These are phyloP conservation scores for Yamadazyma buinensis DNA, from an alignment of 1,139 yeast species.

Conservation along the genomic window DNA sequence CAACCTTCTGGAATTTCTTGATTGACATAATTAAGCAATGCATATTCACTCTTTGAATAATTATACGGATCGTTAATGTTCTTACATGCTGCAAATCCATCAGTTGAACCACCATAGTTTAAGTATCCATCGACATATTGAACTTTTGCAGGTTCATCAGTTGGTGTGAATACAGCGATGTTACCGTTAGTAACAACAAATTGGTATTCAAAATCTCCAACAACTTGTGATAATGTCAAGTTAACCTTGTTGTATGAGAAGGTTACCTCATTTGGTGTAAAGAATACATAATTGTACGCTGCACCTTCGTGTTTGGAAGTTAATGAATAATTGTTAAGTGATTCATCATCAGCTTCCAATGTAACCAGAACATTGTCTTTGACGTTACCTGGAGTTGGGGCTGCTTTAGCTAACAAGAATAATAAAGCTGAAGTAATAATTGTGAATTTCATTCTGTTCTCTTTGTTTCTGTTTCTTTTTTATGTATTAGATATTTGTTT, in stretches of 20 bases:
- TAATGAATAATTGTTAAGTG: constrained; percentile 25
- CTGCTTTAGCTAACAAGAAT: constrained; percentile 17
- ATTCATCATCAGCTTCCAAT: constrained; percentile 17
- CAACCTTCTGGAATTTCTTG: constrained; percentile 17
- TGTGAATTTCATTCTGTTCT: constrained; percentile 20
- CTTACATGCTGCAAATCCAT: constrained; percentile 37
- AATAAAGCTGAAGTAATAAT: constrained; percentile 14
- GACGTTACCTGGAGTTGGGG: constrained; percentile 14
- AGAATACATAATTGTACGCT: constrained; percentile 24
- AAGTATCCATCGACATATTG: constrained; percentile 21
- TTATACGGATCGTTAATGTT: constrained; percentile 41
- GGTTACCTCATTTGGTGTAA: constrained; percentile 8
- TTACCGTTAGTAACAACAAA: constrained; percentile 6
- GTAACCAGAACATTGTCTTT: constrained; percentile 1
- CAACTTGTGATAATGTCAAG: constrained; percentile 5
- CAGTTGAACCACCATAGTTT: constrained; percentile 25
- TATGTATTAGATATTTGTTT: no score
- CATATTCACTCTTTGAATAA: constrained; percentile 27
- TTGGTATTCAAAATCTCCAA: constrained; percentile 9
- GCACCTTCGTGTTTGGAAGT: constrained; percentile 51
- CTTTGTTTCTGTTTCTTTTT: no score
- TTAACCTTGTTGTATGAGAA: constrained; percentile 10
- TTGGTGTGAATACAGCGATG: constrained; percentile 15
- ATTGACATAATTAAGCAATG: constrained; percentile 16
- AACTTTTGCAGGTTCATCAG: constrained; percentile 12